Evolutionary conservation across 495 filamentous ascomycete genomes (phyloP).

Genomic region (Aspergillus campestris): DNA sequence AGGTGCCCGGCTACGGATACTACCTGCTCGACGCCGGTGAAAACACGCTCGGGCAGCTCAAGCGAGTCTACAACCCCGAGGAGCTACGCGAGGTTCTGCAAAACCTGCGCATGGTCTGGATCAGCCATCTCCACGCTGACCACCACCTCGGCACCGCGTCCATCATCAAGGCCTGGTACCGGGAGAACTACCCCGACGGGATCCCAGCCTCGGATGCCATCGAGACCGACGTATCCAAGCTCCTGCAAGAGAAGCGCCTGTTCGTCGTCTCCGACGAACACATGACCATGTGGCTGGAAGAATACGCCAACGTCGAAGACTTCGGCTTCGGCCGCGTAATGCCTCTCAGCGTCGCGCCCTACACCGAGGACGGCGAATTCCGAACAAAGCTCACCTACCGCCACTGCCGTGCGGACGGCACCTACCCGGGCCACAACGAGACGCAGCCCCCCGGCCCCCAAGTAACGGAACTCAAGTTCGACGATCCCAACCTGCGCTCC

Average conservation of each 20-base stretch:
- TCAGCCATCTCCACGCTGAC: constrained; percentile 92
- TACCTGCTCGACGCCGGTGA: constrained; percentile 90
- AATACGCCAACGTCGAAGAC: constrained; percentile 71
- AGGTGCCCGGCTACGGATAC: constrained; percentile 73
- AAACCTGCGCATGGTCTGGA: constrained; percentile 81
- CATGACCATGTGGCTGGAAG: constrained; percentile 65
- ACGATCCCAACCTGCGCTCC: constrained; percentile 24
- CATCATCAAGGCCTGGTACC: constrained; percentile 71
- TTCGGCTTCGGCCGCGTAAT: constrained; percentile 57
- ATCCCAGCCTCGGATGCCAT: constrained; percentile 15
- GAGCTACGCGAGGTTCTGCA: constrained; percentile 60
- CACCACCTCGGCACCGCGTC: constrained; percentile 81
- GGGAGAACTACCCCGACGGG: constrained; percentile 34
- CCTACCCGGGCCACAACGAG: constrained; percentile 15
- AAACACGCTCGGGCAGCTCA: constrained; percentile 85
- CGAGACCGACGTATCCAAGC: constrained; percentile 23
- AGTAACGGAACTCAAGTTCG: constrained; percentile 21
- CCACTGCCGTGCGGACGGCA: constrained; percentile 19
- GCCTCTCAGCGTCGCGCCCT: constrained; percentile 30
- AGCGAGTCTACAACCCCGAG: constrained; percentile 55
- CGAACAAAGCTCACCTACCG: constrained; percentile 23
- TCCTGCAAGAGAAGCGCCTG: constrained; percentile 42
- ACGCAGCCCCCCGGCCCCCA: not conserved
- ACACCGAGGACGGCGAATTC: constrained; percentile 8
- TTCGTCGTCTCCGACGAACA: constrained; percentile 51